Evolutionary conservation across 768 basidiomycete genomes (phyloP).

Genomic region (Boletus pseudopeckii): DNA sequence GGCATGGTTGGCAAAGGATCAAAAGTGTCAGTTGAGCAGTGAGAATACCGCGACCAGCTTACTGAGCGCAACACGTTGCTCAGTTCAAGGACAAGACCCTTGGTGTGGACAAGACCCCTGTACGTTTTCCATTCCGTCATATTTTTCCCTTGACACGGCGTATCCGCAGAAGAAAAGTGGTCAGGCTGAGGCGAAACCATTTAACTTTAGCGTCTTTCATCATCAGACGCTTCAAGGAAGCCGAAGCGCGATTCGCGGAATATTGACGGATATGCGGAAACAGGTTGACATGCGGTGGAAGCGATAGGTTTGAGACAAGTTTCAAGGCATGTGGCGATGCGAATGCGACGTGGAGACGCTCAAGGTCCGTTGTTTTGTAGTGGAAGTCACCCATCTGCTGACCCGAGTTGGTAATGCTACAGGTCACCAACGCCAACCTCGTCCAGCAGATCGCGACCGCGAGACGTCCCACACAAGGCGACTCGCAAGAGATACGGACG

Average conservation of each 20-base stretch:
- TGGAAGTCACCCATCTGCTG: not conserved
- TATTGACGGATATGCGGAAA: constrained; percentile 73
- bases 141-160: not conserved
- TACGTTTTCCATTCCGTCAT: constrained; percentile 35
- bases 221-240: constrained; percentile 79
- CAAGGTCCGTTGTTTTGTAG: constrained; percentile 52
- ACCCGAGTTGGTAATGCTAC: not conserved
- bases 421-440: constrained; percentile 76
- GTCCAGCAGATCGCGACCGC: constrained; percentile 61
- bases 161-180: constrained; percentile 62
- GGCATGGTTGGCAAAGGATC: constrained; percentile 75
- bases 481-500: constrained; percentile 67
- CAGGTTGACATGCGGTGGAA: constrained; percentile 87
- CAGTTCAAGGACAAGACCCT: constrained; percentile 95
- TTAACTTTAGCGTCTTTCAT: constrained; percentile 91
- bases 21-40: constrained; percentile 61
- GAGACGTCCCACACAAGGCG: constrained; percentile 56
- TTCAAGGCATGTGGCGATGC: constrained; percentile 78
- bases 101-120: constrained; percentile 82
- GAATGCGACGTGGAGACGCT: constrained; percentile 76
- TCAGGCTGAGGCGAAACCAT: constrained; percentile 83
- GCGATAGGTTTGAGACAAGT: constrained; percentile 87
- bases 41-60: constrained; percentile 89
- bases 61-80: constrained; percentile 93
- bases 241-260: constrained; percentile 67